Evolutionary conservation across 1,139 yeast genomes (phyloP), one percentile per base, ranked within the genome.

Genomic region (Kazachstania sp.): DNA sequence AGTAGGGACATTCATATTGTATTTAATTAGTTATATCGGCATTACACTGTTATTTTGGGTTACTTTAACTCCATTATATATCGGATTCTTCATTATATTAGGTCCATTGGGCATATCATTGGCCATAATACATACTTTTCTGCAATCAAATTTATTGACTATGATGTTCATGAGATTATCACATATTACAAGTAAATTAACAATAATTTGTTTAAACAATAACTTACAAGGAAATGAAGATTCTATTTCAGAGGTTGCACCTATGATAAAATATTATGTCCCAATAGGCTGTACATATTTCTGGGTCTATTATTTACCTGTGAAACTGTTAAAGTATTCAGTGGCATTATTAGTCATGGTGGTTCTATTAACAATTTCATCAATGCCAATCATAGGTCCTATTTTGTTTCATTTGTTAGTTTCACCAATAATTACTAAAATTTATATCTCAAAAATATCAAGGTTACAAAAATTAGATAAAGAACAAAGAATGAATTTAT

Each of bases 341-440:
- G 3, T 46, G 1, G 57, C 59, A 1, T 42, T 49, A 11, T 4
- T 52, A 0, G 39, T 48, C 9, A 41, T 60, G 11, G 12, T 51
- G 1, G 28, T 44, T 1, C 44, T 61, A 19, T 39, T 63, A 28
- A 39, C 47, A 8, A 36, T 62, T 13, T 58, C 66, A 3, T 51
- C 54, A 28, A 46, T 62, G 16, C 67, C 67, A 26, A 41, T 63
- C 8, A 16, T 59, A 4, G 67, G 67, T 1, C 66, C 67, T 11
- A 41, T 56, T n/a, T 12, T 54, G 8, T 63, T 61, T 51, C 51
- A 54, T 38, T 32, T 56, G 3, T 28, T 56, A 9, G 51, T 58
- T 5, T 52, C 65, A 12, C 65, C 66, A 8, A 50, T 58, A 35
- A 50, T 62, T 15, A 48, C 63, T 6, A 59, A 55, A 43, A 51